These are phyloP conservation scores for Strobilomyces echinocephalus DNA, from an alignment of 768 basidiomycete species.

Conservation along the genomic window DNA sequence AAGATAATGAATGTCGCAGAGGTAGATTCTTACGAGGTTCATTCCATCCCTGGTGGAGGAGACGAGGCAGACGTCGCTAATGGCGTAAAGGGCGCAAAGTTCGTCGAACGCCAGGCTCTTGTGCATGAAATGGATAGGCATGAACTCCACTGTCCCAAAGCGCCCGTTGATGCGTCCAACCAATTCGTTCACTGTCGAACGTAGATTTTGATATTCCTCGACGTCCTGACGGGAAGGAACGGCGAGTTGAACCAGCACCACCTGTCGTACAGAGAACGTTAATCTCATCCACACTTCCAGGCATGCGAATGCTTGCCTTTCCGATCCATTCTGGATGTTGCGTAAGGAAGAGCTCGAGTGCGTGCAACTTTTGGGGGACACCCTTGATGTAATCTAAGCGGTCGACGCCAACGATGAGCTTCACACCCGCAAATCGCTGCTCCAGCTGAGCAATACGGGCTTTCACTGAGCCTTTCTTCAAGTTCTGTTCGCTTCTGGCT, in stretches of 20 bases:
- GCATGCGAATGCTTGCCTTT: conserved; percentile 50
- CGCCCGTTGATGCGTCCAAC: conserved; percentile 98
- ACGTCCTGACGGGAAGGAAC: conserved; percentile 98
- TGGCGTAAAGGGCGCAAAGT: conserved; percentile 93
- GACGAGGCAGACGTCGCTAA: conserved; percentile 94
- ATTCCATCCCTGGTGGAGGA: conserved; percentile 96
- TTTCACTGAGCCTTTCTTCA: conserved; percentile 75
- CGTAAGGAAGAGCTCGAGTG: conserved; percentile 90
- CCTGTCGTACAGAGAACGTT: conserved; percentile 38
- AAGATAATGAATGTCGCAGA: conserved; percentile 8
- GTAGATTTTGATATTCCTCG: conserved; percentile 97
- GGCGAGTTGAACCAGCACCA: conserved; percentile 94
- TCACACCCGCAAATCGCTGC: conserved; percentile 88
- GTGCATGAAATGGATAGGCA: conserved; percentile 99
- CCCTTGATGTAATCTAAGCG: conserved; percentile 99
- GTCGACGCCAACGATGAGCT: conserved; percentile 98
- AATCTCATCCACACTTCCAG: background rate
- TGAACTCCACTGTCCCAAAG: conserved; percentile 98
- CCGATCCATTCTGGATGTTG: conserved; percentile 99
- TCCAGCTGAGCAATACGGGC: conserved; percentile 77
- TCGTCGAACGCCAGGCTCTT: conserved; percentile 91
- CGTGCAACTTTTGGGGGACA: conserved; percentile 96
- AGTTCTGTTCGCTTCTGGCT: conserved; percentile 45
- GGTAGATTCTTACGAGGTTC: conserved; percentile 74
- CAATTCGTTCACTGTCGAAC: conserved; percentile 93